Conservation (phyloP, 257 asterid genomes). For the Przewalskia tangutica region DNA sequence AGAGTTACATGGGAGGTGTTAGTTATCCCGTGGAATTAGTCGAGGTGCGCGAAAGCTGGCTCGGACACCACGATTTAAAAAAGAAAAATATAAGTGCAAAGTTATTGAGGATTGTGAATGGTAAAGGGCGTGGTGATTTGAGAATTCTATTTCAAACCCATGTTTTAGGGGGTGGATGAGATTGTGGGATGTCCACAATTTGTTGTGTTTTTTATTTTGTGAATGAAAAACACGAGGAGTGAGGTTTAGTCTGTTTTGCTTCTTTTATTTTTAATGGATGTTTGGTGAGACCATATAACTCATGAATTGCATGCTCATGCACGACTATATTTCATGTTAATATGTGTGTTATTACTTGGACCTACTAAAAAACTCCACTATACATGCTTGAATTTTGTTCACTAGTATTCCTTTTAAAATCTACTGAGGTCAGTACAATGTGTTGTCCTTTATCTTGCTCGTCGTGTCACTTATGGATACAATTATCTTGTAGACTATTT, state of each 20-base stretch:
- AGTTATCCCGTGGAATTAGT: no score
- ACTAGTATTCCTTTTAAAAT: background rate
- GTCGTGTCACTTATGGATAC: background rate
- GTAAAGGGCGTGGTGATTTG: background rate
- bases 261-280: background rate
- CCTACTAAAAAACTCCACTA: background rate
- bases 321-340: background rate
- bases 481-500: background rate
- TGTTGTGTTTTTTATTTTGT: background rate
- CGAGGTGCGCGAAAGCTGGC: no score
- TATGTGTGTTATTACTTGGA: background rate
- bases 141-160: background rate
- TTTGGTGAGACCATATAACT: background rate
- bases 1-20: no score
- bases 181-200: background rate
- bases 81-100: background rate
- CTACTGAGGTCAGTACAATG: background rate
- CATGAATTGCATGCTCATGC: background rate
- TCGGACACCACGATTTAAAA: no score
- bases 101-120: background rate
- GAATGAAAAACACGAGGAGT: background rate
- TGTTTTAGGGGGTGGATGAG: background rate
- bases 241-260: background rate
- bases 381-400: background rate
- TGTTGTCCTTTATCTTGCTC: background rate